Percentiles rank a stretch among this genome's conserved stretches.
phyloP scores from a whole-genome alignment of 2,329 filamentous ascomycete species.

The Colletotrichum acutatum region DNA sequence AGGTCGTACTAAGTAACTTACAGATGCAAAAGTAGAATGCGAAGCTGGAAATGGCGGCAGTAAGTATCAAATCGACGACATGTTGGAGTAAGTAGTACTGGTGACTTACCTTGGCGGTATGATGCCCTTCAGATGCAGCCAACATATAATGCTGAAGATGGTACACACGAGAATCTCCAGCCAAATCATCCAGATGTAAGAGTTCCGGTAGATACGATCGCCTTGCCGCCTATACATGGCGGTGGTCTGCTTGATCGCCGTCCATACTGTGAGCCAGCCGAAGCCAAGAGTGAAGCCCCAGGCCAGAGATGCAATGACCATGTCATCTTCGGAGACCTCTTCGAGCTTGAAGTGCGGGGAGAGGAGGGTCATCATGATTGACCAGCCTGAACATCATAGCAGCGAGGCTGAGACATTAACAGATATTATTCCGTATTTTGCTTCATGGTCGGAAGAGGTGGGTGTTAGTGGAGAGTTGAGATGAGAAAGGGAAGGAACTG shows the following conservation, averaged over 20 bases:
- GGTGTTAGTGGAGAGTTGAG: neutral
- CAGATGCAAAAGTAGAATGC: constrained; percentile 35
- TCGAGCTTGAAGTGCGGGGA: constrained; percentile 36
- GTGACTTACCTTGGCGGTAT: constrained; percentile 34
- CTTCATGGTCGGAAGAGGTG: constrained; percentile 3
- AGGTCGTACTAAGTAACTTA: neutral
- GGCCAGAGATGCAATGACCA: constrained; percentile 46
- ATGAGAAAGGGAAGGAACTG: neutral
- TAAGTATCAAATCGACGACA: neutral
- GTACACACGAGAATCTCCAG: constrained; percentile 55
- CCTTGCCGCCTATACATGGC: constrained; percentile 48
- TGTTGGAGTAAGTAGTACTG: neutral
- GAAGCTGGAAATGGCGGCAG: constrained; percentile 9
- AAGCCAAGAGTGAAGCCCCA: constrained; percentile 54
- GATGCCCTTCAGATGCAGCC: constrained; percentile 35
- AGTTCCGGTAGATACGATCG: constrained; percentile 45
- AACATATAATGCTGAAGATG: constrained; percentile 52
- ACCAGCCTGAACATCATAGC: constrained; percentile 26
- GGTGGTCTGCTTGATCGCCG: constrained; percentile 48
- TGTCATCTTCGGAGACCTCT: constrained; percentile 39
- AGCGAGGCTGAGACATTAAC: constrained; percentile 14
- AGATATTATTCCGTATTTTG: neutral
- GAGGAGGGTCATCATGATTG: constrained; percentile 34
- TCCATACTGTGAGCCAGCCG: constrained; percentile 52
- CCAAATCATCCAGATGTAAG: constrained; percentile 61